Base-by-base conservation (phyloP, 805 yeast genomes). In the Saccharomycopsis javanensis region DNA sequence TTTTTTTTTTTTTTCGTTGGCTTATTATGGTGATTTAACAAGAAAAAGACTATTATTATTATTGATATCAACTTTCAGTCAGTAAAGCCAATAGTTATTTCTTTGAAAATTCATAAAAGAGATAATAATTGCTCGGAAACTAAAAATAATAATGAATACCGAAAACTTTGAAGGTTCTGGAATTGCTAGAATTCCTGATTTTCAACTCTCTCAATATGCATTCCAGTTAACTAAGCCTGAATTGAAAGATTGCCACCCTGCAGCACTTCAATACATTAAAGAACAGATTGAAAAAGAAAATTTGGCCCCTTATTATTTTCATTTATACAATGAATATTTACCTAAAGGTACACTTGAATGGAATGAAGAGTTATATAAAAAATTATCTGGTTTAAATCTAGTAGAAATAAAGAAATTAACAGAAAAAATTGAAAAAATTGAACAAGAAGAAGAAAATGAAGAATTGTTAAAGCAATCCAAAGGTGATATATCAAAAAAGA, bases 221-320 rank as follows among this genome's bases (percentile, higher is more conserved):
- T 92, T 86, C 69, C 76, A 81, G 54, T 74, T 87, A 58, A 73
- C 75, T 35, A 69, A 67, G 51, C 72, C 75, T 30, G 72, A 67
- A 34, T 67, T 73, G 54, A 60, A 66, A 63, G 65, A 61, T 61
- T 71, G 69, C 65, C 79, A 77, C 64, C 78, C 76, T 15, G 68
- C 69, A 15, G 70, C 80, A 25, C 66, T 74, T 56, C 64, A 69
- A 53, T 77, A 77, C 51, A 73, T 92, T 48, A 63, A 79, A 42
- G 74, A 71, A 37, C 73, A 78, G 50, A 82, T 94, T 64, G 74
- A 76, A 61, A 72, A 74, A 30, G 80, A 84, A 54, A 76, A 81
- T 63, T 78, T 90, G 78, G 96, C 87, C 0, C 95, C 97, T 7
- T 86, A 88, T 70, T 94, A 89, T 72, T 74, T 82, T 65, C 80